A percentile compares a stretch with the other conserved stretches of the same genome.
These are phyloP conservation scores for Scolecobasidium constrictum DNA, from an alignment of 2,329 filamentous ascomycete species.

Conservation along the genomic window DNA sequence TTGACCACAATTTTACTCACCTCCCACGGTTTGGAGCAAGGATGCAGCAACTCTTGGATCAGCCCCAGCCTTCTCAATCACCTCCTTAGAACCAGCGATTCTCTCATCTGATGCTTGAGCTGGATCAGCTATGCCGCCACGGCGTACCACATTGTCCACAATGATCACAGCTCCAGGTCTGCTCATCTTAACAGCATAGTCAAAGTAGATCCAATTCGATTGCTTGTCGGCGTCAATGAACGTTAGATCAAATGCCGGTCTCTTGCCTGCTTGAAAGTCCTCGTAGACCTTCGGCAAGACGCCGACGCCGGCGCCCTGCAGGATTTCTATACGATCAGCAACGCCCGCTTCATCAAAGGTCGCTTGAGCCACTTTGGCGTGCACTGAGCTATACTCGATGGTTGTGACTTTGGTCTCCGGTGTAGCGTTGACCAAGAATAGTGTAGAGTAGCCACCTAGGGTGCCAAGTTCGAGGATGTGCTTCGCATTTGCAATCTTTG, in stretches of 20 bases:
- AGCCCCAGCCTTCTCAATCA: neutral
- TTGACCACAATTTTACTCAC: neutral
- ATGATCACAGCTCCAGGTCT: constrained; percentile 26
- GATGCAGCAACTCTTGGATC: neutral
- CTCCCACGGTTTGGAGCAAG: neutral
- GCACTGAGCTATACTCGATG: constrained; percentile 38
- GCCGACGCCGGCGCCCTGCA: constrained; percentile 35
- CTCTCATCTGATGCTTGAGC: neutral
- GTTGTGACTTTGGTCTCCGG: constrained; percentile 34
- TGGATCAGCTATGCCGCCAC: constrained; percentile 17
- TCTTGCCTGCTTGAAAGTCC: constrained; percentile 28
- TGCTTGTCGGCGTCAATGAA: constrained; percentile 43
- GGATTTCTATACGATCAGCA: constrained; percentile 31
- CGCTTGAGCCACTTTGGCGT: constrained; percentile 34
- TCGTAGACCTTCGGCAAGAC: constrained; percentile 28
- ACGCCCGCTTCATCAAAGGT: constrained; percentile 33
- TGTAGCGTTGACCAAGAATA: constrained; percentile 37
- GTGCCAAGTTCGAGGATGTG: constrained; percentile 44
- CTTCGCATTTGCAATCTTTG: constrained; percentile 14
- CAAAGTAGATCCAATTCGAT: neutral
- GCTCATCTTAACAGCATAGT: neutral
- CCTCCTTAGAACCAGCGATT: neutral
- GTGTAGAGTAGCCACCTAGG: constrained; percentile 42
- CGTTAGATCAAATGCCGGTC: constrained; percentile 36
- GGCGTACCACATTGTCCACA: constrained; percentile 41